Conservation (phyloP, 2,329 filamentous ascomycete genomes). For the Sporothrix protearum region DNA sequence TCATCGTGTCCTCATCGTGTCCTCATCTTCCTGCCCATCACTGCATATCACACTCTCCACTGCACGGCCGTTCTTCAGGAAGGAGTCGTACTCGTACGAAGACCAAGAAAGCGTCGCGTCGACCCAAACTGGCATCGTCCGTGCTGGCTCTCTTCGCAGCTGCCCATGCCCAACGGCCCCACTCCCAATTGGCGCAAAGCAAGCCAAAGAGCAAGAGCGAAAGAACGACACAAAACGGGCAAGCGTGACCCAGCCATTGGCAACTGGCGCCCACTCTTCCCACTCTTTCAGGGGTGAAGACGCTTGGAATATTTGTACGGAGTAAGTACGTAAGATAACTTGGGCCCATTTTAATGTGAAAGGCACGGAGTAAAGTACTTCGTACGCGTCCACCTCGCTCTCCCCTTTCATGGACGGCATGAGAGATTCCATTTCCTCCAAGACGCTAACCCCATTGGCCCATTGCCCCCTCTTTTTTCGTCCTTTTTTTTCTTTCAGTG, state of each 20-base stretch:
- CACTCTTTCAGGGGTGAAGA: neutral
- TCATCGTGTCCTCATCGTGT: no score
- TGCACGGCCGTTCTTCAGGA: neutral
- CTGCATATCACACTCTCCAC: neutral
- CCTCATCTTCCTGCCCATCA: neutral
- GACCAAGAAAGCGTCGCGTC: neutral
- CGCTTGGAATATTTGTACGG: no score
- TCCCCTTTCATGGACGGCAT: neutral
- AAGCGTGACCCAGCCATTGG: constrained; percentile 5
- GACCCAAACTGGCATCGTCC: neutral
- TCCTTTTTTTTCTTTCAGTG: neutral
- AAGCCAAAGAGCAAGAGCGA: no score
- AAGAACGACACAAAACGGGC: no score
- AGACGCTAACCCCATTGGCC: neutral
- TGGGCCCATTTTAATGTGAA: neutral
- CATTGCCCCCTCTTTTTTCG: neutral
- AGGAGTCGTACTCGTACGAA: neutral
- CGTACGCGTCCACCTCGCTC: no score
- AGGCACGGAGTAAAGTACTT: neutral
- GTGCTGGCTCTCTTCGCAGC: neutral
- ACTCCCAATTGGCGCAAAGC: neutral
- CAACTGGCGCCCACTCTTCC: neutral
- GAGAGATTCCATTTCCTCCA: constrained; percentile 7
- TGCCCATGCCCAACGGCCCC: neutral
- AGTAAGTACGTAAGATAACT: no score